These are phyloP conservation scores for Sphagnum magellanicum DNA, from an alignment of 228 moss, liverwort and hornwort species.

Conservation along the genomic window DNA sequence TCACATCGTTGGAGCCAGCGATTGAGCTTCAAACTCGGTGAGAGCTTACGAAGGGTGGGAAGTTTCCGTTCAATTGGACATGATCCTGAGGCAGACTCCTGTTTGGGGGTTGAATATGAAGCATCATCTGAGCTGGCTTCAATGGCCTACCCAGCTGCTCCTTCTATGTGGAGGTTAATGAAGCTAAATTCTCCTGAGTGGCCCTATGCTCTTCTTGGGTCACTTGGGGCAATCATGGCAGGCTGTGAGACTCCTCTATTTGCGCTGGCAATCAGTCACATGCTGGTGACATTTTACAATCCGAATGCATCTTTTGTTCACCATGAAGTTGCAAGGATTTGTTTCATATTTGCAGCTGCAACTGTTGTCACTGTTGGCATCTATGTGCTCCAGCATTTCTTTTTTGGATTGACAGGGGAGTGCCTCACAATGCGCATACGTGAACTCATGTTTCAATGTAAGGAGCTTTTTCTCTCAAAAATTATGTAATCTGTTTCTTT, in stretches of 20 bases:
- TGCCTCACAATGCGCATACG: conserved; percentile 82
- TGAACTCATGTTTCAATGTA: conserved; percentile 68
- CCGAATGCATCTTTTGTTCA: conserved; percentile 55
- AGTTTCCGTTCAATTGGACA: conserved; percentile 37
- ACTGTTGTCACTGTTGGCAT: conserved; percentile 73
- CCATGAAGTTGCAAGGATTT: conserved; percentile 73
- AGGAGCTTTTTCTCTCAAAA: not conserved
- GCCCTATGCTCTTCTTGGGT: conserved; percentile 78
- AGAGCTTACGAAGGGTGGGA: conserved; percentile 37
- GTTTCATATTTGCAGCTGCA: conserved; percentile 77
- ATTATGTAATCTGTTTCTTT: no score
- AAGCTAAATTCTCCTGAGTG: conserved; percentile 91
- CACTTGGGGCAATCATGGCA: conserved; percentile 74
- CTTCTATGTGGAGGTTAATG: conserved; percentile 74
- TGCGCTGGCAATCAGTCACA: conserved; percentile 83
- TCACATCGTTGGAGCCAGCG: conserved; percentile 17
- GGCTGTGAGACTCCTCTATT: conserved; percentile 90
- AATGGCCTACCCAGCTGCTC: conserved; percentile 13
- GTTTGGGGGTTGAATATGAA: conserved; percentile 46
- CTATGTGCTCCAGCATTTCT: conserved; percentile 90
- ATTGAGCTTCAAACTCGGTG: conserved; percentile 65
- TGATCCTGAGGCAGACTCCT: conserved; percentile 72
- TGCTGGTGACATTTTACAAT: conserved; percentile 85
- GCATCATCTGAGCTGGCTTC: conserved; percentile 14
- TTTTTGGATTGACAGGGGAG: conserved; percentile 91